Evolutionary conservation across 1,139 yeast species (phyloP).

Genomic region (Candida anutae): DNA sequence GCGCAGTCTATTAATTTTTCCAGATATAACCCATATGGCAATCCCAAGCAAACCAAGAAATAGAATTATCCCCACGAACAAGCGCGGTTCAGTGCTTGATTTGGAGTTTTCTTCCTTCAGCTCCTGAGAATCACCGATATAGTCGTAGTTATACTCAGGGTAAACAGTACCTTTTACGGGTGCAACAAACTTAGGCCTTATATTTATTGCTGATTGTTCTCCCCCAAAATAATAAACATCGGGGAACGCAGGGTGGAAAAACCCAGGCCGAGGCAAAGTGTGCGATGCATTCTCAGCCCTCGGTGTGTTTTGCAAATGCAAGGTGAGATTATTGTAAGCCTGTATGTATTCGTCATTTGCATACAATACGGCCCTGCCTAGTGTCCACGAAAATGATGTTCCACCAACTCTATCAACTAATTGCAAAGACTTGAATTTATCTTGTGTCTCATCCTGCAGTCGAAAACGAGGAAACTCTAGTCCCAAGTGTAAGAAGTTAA

Average conservation of each 20-base stretch:
- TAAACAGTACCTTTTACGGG: constrained; percentile 12
- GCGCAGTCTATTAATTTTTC: constrained; percentile 21
- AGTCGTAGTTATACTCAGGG: not conserved
- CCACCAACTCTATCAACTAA: constrained; percentile 60
- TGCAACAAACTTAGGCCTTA: constrained; percentile 36
- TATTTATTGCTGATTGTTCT: constrained; percentile 35
- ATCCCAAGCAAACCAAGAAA: constrained; percentile 35
- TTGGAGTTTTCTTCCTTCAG: constrained; percentile 24
- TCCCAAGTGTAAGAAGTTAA: constrained; percentile 66
- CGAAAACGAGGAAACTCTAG: constrained; percentile 61
- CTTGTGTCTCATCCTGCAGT: constrained; percentile 24
- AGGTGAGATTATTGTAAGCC: constrained; percentile 26
- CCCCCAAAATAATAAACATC: constrained; percentile 45
- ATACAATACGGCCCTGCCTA: constrained; percentile 72
- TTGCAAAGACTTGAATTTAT: constrained; percentile 42
- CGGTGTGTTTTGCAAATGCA: too few species aligned
- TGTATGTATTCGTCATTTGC: constrained; percentile 39
- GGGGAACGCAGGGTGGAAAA: constrained; percentile 41
- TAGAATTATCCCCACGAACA: constrained; percentile 49
- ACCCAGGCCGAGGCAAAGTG: constrained; percentile 25
- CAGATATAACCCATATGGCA: constrained; percentile 42
- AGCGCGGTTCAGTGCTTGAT: constrained; percentile 41
- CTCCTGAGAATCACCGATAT: constrained; percentile 15
- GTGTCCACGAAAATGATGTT: constrained; percentile 71
- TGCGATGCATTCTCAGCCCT: too few species aligned